Conservation (phyloP, 495 filamentous ascomycete genomes). For the Xylaria venustula region DNA sequence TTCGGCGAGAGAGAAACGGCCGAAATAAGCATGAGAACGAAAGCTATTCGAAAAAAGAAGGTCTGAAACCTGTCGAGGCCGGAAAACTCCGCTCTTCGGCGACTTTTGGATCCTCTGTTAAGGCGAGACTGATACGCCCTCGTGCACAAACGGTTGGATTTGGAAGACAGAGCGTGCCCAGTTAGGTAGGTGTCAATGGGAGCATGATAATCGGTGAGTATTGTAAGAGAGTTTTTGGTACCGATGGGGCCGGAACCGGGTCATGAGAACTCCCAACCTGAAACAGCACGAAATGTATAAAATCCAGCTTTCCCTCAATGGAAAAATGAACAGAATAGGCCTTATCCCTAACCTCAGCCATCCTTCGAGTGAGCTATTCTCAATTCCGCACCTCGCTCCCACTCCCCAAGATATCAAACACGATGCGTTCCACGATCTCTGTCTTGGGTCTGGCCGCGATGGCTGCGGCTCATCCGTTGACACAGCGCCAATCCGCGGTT, state of each 20-base stretch:
- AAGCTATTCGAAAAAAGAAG: constrained; percentile 9
- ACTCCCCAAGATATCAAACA: neutral
- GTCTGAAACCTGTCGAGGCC: neutral
- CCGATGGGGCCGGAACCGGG: neutral
- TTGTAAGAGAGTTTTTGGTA: neutral
- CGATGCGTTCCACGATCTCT: neutral
- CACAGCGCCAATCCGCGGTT: neutral
- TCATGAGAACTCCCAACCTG: neutral
- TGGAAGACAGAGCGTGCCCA: neutral
- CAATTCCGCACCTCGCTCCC: neutral
- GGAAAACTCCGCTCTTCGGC: neutral
- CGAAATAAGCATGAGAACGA: neutral
- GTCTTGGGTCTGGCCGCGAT: constrained; percentile 3
- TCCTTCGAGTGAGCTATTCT: neutral
- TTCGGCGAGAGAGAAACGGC: neutral
- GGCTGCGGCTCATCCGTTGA: neutral
- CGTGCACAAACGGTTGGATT: neutral
- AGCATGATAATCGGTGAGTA: neutral
- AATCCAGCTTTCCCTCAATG: neutral
- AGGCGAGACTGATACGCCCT: neutral
- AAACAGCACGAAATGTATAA: neutral
- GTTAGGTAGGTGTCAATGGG: neutral
- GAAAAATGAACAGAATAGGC: neutral
- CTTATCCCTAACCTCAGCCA: neutral
- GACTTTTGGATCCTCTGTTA: neutral